Conservation (phyloP, 768 basidiomycete species). For the Mycena chlorophos region DNA sequence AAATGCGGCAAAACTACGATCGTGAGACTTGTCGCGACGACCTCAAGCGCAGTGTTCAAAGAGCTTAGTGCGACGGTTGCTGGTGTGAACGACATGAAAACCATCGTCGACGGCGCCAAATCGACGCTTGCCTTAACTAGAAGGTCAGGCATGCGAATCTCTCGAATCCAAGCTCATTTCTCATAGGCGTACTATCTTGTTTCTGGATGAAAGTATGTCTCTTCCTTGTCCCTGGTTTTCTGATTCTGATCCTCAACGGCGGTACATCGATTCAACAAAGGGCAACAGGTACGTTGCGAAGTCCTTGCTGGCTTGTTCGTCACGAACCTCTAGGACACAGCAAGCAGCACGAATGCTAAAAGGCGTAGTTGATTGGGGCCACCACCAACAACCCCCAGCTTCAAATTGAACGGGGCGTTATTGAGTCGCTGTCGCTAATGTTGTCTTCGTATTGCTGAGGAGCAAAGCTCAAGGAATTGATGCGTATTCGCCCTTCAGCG, state of each 20-base stretch:
- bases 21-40: conserved; percentile 66
- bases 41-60: conserved; percentile 61
- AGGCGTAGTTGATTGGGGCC: conserved; percentile 65
- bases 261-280: conserved; percentile 75
- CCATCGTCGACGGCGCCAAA: conserved; percentile 77
- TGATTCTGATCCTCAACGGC: not conserved
- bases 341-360: not conserved
- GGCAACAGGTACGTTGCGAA: conserved; percentile 53
- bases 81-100: conserved; percentile 68
- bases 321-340: conserved; percentile 34
- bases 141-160: conserved; percentile 43
- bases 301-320: conserved; percentile 55
- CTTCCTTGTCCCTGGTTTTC: not conserved
- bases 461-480: conserved; percentile 22
- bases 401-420: conserved; percentile 73
- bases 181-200: conserved; percentile 66
- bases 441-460: conserved; percentile 10
- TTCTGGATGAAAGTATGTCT: conserved; percentile 62
- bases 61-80: conserved; percentile 76
- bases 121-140: conserved; percentile 62
- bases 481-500: conserved; percentile 77
- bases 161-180: not conserved
- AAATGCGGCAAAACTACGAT: conserved; percentile 78
- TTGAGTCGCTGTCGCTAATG: conserved; percentile 74
- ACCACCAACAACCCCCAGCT: conserved; percentile 91